Evolutionary conservation across 164 flowering plant species (phyloP).

Genomic region (Cinnamomum chago): DNA sequence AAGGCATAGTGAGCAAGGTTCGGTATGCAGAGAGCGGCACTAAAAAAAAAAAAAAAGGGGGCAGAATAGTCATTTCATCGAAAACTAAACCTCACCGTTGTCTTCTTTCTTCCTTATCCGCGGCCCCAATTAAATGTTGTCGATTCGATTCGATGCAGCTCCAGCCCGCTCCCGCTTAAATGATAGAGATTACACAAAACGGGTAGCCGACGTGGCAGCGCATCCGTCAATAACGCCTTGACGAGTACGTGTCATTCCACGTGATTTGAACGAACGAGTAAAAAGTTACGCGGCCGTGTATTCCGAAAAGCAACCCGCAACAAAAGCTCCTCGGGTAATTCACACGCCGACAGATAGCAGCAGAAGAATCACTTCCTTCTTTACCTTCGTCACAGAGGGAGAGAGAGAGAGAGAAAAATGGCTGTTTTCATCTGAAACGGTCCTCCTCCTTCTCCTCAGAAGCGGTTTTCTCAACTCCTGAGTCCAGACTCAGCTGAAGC

Average conservation of each 20-base stretch:
- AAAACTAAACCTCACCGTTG: too few relatives aligned
- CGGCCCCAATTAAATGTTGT: too few relatives aligned
- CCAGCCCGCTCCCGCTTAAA: too few relatives aligned
- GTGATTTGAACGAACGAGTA: not conserved
- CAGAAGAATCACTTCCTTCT: too few relatives aligned
- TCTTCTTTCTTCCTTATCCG: too few relatives aligned
- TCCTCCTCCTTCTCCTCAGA: not conserved
- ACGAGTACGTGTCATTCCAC: slow-evolving; percentile 1
- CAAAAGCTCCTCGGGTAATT: not conserved
- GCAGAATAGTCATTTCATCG: too few relatives aligned
- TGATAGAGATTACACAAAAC: too few relatives aligned
- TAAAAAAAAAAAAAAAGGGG: too few relatives aligned
- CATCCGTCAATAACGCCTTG: slow-evolving; percentile 1
- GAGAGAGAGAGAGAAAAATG: not conserved
- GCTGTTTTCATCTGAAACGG: not conserved
- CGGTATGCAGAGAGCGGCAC: too few relatives aligned
- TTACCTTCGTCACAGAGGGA: not conserved
- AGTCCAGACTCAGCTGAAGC: not conserved
- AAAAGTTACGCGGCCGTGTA: not conserved
- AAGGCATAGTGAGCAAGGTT: too few relatives aligned
- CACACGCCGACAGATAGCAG: not conserved
- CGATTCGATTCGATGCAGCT: too few relatives aligned
- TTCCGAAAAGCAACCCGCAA: not conserved
- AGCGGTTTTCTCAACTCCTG: not conserved
- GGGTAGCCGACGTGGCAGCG: not conserved